Percentiles rank a stretch among this genome's conserved stretches.
These are phyloP conservation scores for Lasiodiplodia citricola DNA, from an alignment of 2,329 filamentous ascomycete species.

Conservation along the genomic window DNA sequence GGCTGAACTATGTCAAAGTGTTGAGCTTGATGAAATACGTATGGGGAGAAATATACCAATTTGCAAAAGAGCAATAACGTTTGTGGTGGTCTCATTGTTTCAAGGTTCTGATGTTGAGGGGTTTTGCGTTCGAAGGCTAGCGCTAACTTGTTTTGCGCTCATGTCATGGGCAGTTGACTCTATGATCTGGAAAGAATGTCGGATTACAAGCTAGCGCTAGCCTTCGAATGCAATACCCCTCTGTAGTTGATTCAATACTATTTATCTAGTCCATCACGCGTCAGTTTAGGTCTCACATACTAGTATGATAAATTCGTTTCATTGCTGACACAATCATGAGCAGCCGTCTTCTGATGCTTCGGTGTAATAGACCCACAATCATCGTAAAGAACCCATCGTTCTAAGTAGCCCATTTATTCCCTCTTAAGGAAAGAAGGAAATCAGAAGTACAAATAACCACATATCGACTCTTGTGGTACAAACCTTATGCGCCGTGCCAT, in stretches of 20 bases:
- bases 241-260: too few relatives aligned
- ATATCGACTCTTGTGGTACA: conserved; percentile 3
- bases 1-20: neutral
- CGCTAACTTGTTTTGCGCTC: too few relatives aligned
- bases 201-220: too few relatives aligned
- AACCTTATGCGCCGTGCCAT: conserved; percentile 15
- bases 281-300: neutral
- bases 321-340: neutral
- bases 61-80: neutral
- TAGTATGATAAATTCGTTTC: neutral
- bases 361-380: neutral
- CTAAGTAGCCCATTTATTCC: neutral
- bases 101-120: too few relatives aligned
- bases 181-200: too few relatives aligned
- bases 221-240: too few relatives aligned
- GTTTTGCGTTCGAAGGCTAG: neutral
- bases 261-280: too few relatives aligned
- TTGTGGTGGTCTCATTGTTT: neutral
- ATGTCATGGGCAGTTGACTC: too few relatives aligned
- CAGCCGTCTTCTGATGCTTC: neutral
- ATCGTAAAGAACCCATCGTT: neutral
- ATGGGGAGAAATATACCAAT: neutral
- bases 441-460: conserved; percentile 4
- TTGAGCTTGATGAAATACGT: neutral
- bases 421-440: neutral